phyloP scores from a whole-genome alignment of 768 basidiomycete species.

The Lactifluus subvellereus region DNA sequence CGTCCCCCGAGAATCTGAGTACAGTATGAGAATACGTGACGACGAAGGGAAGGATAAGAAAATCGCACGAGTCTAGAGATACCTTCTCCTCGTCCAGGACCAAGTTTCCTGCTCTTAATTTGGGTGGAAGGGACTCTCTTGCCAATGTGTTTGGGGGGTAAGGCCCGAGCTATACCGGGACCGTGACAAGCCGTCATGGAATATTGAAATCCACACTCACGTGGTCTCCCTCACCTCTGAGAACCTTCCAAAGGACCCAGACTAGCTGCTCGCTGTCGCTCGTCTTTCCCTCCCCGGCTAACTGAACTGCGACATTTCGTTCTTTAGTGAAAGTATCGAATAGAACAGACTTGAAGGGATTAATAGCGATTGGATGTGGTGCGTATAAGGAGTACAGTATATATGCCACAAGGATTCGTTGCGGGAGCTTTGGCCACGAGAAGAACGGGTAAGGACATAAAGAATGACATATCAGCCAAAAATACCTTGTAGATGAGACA shows the following conservation, averaged over 20 bases:
- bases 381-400: slow-evolving; percentile 76
- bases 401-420: slow-evolving; percentile 73
- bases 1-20: background rate
- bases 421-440: slow-evolving; percentile 46
- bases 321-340: slow-evolving; percentile 63
- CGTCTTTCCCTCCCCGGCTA: slow-evolving; percentile 44
- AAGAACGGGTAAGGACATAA: background rate
- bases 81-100: slow-evolving; percentile 51
- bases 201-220: slow-evolving; percentile 38
- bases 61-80: slow-evolving; percentile 14
- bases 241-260: slow-evolving; percentile 84
- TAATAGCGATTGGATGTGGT: slow-evolving; percentile 71
- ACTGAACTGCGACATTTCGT: slow-evolving; percentile 50
- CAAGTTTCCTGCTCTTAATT: slow-evolving; percentile 68
- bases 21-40: background rate
- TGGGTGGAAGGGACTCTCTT: slow-evolving; percentile 67
- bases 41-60: too few species aligned
- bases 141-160: slow-evolving; percentile 73
- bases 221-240: slow-evolving; percentile 78
- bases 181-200: slow-evolving; percentile 15
- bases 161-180: slow-evolving; percentile 63
- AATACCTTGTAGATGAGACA: background rate
- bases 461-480: background rate
- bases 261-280: slow-evolving; percentile 70
- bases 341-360: slow-evolving; percentile 75